Conservation (phyloP, 768 basidiomycete genomes). For the Hericium rajendrae region DNA sequence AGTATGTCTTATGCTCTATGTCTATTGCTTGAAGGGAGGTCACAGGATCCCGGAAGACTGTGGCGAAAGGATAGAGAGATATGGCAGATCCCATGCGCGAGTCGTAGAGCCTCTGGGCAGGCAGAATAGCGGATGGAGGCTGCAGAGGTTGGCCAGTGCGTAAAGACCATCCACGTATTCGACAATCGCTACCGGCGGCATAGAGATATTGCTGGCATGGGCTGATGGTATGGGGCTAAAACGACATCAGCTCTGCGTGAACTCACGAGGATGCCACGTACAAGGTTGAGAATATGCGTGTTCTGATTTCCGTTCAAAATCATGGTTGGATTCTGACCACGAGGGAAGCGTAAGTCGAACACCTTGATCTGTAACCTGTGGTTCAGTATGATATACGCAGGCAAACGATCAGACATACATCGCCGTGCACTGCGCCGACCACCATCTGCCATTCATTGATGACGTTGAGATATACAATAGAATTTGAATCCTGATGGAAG, state of each 20-base stretch:
- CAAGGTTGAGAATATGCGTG: conserved; percentile 38
- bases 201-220: conserved; percentile 50
- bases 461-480: conserved; percentile 44
- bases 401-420: conserved; percentile 29
- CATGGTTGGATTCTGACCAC: conserved; percentile 32
- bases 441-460: conserved; percentile 45
- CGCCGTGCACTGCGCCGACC: conserved; percentile 48
- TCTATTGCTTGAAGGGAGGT: conserved; percentile 9
- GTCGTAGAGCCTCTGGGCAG: neutral
- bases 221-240: conserved; percentile 54
- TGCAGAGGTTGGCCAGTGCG: conserved; percentile 37
- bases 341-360: conserved; percentile 53
- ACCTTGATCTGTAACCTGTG: conserved; percentile 36
- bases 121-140: conserved; percentile 7
- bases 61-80: conserved; percentile 1
- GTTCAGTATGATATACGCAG: neutral
- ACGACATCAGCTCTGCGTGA: neutral
- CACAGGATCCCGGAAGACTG: conserved; percentile 5
- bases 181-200: conserved; percentile 57
- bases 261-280: conserved; percentile 22
- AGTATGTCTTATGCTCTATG: conserved; percentile 4
- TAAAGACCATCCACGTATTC: conserved; percentile 63
- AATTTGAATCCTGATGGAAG: conserved; percentile 28
- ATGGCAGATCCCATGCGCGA: neutral
- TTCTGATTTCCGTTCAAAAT: conserved; percentile 51